Evolutionary conservation across 2,329 filamentous ascomycete species (phyloP), one percentile per base, ranked within the genome.

Genomic region (Microdochium bolleyi): DNA sequence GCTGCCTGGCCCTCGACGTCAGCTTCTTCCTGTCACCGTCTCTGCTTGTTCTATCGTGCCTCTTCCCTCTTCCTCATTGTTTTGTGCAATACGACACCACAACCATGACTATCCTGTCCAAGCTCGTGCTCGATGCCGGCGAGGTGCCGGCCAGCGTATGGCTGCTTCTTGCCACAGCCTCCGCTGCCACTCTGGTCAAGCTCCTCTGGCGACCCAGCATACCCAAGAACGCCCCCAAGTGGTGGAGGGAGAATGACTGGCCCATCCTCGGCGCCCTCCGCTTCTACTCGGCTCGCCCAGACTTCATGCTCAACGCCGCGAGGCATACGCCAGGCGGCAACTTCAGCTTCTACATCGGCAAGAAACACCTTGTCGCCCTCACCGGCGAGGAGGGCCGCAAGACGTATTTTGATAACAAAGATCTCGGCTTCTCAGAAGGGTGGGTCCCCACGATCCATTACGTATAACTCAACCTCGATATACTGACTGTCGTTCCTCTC

Each of bases 311-410:
- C 19, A 53, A 67, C 4, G 66, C 63, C 1, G 51, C 62, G 16
- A 57, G 56, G 3, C 56, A 61, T 11, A 67, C 70, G 0, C 54
- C 61, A 13, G 72, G 69, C 1, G 75, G 75, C 7, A 75, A 73
- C 51, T 79, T 79, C 58, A 73, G 71, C 56, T 79, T 78, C 60
- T 73, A 73, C 55, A 65, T 74, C 2, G 77, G 77, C 3, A 67
- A 70, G 48, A 68, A 74, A 54, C 69, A 66, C 2, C 62, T 80
- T 19, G 60, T 80, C 3, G 73, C 65, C 0, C 37, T 80, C 16
- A 69, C 67, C 8, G 75, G 76, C 3, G 57, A 64, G 3, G 67
- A 73, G 38, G 69, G 64, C 3, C 69, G 77, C 13, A 71, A 71
- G 56, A 32, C 70, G 2, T 78, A 75, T 59, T 75, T 76, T 50